Evolutionary conservation across 345 rosid genomes (phyloP), one percentile per base, ranked within the genome.

Genomic region (Syzygium oleosum): DNA sequence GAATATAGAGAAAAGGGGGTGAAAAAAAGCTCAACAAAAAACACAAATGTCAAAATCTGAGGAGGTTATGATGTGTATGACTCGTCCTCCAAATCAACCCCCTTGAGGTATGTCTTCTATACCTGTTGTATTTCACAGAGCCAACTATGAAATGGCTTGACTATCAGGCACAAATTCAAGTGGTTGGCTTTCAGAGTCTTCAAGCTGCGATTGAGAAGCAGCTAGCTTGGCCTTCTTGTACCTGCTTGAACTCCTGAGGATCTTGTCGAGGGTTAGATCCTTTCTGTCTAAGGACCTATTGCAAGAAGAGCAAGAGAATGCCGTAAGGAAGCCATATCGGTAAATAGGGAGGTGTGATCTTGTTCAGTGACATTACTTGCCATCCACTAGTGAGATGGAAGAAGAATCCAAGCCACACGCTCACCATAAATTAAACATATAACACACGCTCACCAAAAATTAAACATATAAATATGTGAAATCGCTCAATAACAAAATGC

Each of bases 81-180:
- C 23, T 73, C 49, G 2, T 9, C 80, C 80, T 68, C 79, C 46
- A 34, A 68, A 68, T 34, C 46, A 25, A 68, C 80, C 80, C 19
- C 14, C 25, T 34, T 34, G 80, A 73, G 80, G 80, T 34, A 46
- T 34, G 46, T 46, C 80, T 34, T 73, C 80, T 73, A 34, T 19
- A 34, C 80, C 49, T 73, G 13, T 19, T 4, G 49, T 34, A 34
- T 73, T 34, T 34, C 80, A 73, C 43, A 79, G 41, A 46, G 43
- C 52, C 27, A 23, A 12, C 80, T 85, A 89, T 11, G 22, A 29
- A 51, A 59, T 46, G 65, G 91, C 87, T 88, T 88, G 92, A 84
- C 94, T 92, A 15, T 95, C 96, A 17, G 94, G 95, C 88, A 92
- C 94, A 63, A 91, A 85, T 87, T 95, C 96, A 27, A 61, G 86